Conservation (phyloP, 2,329 filamentous ascomycete species). For the Hirsutella minnesotensis region DNA sequence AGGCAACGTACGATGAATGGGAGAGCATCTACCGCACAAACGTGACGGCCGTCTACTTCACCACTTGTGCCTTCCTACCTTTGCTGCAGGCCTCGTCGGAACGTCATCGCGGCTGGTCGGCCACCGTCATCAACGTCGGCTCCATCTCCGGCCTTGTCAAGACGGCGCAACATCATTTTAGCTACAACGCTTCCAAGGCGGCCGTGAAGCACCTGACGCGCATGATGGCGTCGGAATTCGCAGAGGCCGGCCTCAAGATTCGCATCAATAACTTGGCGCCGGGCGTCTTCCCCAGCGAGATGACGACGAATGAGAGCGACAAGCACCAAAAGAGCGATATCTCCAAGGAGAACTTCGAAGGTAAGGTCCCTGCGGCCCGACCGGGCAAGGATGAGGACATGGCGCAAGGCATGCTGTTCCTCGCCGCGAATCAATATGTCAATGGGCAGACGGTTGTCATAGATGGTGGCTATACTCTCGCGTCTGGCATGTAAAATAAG, state of each 20-base stretch:
- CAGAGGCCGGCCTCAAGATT: slow-evolving; percentile 44
- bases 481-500: slow-evolving; percentile 15
- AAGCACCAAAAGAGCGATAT: slow-evolving; percentile 46
- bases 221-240: slow-evolving; percentile 51
- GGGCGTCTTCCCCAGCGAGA: slow-evolving; percentile 60
- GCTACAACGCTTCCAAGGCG: slow-evolving; percentile 53
- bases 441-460: slow-evolving; percentile 31
- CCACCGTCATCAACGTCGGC: slow-evolving; percentile 57
- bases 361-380: slow-evolving; percentile 47
- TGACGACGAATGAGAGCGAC: slow-evolving; percentile 44
- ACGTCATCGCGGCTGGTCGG: slow-evolving; percentile 33
- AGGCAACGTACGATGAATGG: slow-evolving; percentile 57
- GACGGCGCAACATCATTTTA: slow-evolving; percentile 50
- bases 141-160: slow-evolving; percentile 55
- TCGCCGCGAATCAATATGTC: slow-evolving; percentile 30
- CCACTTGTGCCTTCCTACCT: slow-evolving; percentile 50
- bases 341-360: slow-evolving; percentile 42
- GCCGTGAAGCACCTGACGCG: slow-evolving; percentile 52
- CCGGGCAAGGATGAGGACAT: slow-evolving; percentile 63
- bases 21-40: slow-evolving; percentile 62
- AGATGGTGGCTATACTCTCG: slow-evolving; percentile 31
- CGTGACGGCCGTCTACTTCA: slow-evolving; percentile 57
- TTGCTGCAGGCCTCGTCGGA: slow-evolving; percentile 42
- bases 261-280: slow-evolving; percentile 66
- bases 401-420: slow-evolving; percentile 52